These are phyloP conservation scores for Porphyrellus cyaneotinctus DNA, from an alignment of 768 basidiomycete species.

Conservation along the genomic window DNA sequence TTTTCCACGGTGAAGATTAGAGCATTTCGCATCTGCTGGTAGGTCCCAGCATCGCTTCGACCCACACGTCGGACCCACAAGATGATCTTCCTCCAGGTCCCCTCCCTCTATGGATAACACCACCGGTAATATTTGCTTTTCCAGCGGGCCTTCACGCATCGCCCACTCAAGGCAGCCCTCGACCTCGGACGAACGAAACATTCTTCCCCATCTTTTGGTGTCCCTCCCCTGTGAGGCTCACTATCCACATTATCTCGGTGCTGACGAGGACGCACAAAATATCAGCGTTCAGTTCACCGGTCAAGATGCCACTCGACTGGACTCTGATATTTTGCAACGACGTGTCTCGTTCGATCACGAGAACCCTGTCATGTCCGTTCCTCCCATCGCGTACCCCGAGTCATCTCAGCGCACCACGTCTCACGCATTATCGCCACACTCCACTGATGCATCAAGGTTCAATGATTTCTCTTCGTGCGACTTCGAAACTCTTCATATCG, in stretches of 20 bases:
- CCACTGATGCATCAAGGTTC: conserved; percentile 12
- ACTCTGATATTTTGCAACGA: conserved; percentile 25
- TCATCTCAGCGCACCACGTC: conserved; percentile 32
- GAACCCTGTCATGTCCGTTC: background rate
- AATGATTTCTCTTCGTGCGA: conserved; percentile 8
- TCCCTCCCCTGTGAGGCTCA: conserved; percentile 13
- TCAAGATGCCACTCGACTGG: conserved; percentile 23
- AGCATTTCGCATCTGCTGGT: conserved; percentile 17
- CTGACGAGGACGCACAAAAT: conserved; percentile 19
- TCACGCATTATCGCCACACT: conserved; percentile 13
- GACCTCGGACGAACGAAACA: conserved; percentile 13
- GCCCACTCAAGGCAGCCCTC: conserved; percentile 12
- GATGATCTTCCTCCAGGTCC: conserved; percentile 21
- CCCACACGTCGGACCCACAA: conserved; percentile 11
- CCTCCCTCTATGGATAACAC: conserved; percentile 22
- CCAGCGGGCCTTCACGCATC: conserved; percentile 9
- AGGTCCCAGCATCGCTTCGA: conserved; percentile 11
- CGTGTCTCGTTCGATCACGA: conserved; percentile 10
- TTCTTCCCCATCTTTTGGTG: conserved; percentile 17
- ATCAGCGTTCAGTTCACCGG: conserved; percentile 30
- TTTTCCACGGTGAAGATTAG: conserved; percentile 32
- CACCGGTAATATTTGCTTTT: conserved; percentile 12
- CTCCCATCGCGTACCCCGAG: conserved; percentile 23
- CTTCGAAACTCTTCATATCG: conserved; percentile 9
- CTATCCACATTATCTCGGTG: conserved; percentile 14